phyloP scores from a whole-genome alignment of 345 rosid species.

The Odontarrhena argentea region DNA sequence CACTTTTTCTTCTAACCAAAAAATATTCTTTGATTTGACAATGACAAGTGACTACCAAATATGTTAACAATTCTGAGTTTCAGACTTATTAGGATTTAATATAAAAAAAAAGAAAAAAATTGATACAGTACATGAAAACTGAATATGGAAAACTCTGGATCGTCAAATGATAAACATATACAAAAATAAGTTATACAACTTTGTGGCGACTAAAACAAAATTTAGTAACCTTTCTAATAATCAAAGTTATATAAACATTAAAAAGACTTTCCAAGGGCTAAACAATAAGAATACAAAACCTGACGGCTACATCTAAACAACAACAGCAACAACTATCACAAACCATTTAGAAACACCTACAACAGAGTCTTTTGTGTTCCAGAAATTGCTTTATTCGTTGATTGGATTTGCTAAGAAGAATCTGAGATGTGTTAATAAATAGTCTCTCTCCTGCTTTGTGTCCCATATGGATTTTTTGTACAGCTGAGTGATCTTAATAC shows the following conservation, averaged over 20 bases:
- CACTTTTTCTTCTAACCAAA: background rate
- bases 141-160: too few species aligned
- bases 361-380: constrained; percentile 24
- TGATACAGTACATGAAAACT: too few species aligned
- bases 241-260: constrained; percentile 26
- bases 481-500: constrained; percentile 32
- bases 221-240: constrained; percentile 10
- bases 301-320: constrained; percentile 31
- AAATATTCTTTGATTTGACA: constrained; percentile 34
- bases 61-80: too few species aligned
- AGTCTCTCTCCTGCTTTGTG: constrained; percentile 35
- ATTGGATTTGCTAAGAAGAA: constrained; percentile 24
- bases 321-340: constrained; percentile 32
- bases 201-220: constrained; percentile 1
- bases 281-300: background rate
- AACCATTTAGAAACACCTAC: constrained; percentile 26
- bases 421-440: constrained; percentile 27
- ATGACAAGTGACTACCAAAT: background rate
- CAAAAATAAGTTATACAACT: constrained; percentile 3
- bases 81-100: too few species aligned
- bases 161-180: background rate
- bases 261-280: constrained; percentile 20
- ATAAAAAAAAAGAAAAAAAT: too few species aligned
- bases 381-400: constrained; percentile 34
- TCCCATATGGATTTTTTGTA: constrained; percentile 37